Evolutionary conservation across 768 basidiomycete species (phyloP).

Genomic region (Phlebiopsis gigantea): DNA sequence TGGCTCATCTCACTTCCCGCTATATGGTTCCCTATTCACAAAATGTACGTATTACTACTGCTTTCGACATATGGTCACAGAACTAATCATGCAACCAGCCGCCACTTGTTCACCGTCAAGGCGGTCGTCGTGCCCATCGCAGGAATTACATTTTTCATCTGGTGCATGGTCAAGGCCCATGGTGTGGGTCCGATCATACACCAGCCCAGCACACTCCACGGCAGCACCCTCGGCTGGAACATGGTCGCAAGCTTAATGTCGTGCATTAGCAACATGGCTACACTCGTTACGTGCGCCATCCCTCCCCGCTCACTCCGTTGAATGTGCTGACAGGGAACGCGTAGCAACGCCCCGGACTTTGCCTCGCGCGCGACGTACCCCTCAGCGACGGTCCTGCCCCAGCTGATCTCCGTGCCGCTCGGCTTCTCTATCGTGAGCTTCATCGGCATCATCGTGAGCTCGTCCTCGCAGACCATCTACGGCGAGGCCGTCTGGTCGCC

Average conservation of each 20-base stretch:
- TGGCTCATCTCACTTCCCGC: constrained; percentile 77
- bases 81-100: constrained; percentile 31
- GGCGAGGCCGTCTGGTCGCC: constrained; percentile 78
- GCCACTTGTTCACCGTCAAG: constrained; percentile 78
- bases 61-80: neutral
- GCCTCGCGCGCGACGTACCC: constrained; percentile 57
- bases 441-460: constrained; percentile 78
- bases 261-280: constrained; percentile 77
- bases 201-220: constrained; percentile 57
- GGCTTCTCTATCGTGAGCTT: constrained; percentile 73
- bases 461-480: constrained; percentile 70
- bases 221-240: constrained; percentile 67
- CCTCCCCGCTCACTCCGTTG: constrained; percentile 5
- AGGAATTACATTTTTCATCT: constrained; percentile 67
- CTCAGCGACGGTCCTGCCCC: constrained; percentile 55
- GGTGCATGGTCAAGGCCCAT: constrained; percentile 72
- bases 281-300: constrained; percentile 54
- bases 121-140: constrained; percentile 67
- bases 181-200: constrained; percentile 74
- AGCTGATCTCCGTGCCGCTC: constrained; percentile 66
- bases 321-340: neutral
- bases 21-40: constrained; percentile 80
- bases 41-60: constrained; percentile 45
- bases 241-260: constrained; percentile 71
- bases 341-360: constrained; percentile 74